Base-by-base conservation (phyloP, 768 basidiomycete genomes). In the Dictyophora rubrovolvata region DNA sequence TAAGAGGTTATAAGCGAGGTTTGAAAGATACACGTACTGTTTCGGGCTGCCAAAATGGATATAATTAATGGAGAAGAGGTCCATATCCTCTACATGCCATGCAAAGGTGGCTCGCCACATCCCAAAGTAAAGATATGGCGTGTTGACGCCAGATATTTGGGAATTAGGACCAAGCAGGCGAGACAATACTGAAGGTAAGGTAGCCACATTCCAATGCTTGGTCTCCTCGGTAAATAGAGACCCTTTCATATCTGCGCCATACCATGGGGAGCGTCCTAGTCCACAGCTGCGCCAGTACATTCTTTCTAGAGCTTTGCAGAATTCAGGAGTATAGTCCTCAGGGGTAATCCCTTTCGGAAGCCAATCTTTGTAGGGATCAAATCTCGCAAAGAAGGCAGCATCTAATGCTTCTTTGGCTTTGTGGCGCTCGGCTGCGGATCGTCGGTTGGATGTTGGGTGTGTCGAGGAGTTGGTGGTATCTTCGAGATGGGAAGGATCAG, bases 31-130 rank as follows among this genome's bases (percentile, higher is more conserved):
- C 28, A 56, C 57, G 17, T 36, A 59, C 57, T 51, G 87, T 65
- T 91, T 98, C 1, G 94, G 93, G 0, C 94, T 93, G 0, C 96
- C 96, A 65, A 97, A 98, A 70, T 99, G 96, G 57, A 99, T 91
- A 69, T 93, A 98, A 69, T 99, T 99, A 74, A 99, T 98, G 59
- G 92, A 94, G 72, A 95, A 97, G 1, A 99, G 78, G 68, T 99
- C 96, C 90, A 97, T 96, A 71, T 99, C 96, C 71, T 99, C 96
- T 52, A 99, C 96, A 66, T 99, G 96, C 95, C 96, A 99, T 0
- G 93, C 91, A 71, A 98, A 98, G 0, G 93, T 93, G 21, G 95
- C 95, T 54, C 93, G 79, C 96, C 96, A 99, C 94, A 97, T 98
- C 63, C 96, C 96, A 69, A 94, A 98, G 71, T 98, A 98, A 1